Conservation (phyloP, 441 rosid genomes). For the Brassica balearica region DNA sequence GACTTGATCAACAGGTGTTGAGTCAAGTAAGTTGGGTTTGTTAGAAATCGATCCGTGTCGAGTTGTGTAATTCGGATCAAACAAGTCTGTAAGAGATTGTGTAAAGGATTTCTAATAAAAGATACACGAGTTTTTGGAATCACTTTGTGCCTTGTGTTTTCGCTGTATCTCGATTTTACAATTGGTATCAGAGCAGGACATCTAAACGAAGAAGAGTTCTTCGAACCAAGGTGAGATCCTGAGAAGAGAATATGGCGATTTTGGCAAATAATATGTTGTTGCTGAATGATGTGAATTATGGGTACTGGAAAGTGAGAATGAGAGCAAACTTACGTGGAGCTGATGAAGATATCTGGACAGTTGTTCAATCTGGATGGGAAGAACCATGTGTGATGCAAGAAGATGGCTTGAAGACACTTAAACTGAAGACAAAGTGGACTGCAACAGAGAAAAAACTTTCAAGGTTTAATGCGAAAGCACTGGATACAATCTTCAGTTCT, state of each 20-base stretch:
- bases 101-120: too few species aligned
- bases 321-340: not conserved
- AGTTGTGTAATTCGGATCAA: too few species aligned
- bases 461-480: too few species aligned
- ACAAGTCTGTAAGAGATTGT: too few species aligned
- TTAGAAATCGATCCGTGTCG: too few species aligned
- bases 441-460: too few species aligned
- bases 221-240: not conserved
- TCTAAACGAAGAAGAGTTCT: not conserved
- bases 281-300: not conserved
- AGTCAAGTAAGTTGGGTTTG: not conserved
- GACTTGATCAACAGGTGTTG: not conserved
- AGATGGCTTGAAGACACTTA: not conserved
- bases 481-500: too few species aligned
- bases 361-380: not conserved
- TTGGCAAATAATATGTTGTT: not conserved
- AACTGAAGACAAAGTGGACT: not conserved
- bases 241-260: not conserved
- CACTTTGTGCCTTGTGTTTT: too few species aligned
- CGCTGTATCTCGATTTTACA: too few species aligned
- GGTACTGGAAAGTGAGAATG: too few species aligned
- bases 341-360: not conserved
- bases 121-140: too few species aligned
- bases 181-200: not conserved
- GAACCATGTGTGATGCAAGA: not conserved